Base-by-base conservation (phyloP, 352 stramenopile genomes). In the Pythium sp. region DNA sequence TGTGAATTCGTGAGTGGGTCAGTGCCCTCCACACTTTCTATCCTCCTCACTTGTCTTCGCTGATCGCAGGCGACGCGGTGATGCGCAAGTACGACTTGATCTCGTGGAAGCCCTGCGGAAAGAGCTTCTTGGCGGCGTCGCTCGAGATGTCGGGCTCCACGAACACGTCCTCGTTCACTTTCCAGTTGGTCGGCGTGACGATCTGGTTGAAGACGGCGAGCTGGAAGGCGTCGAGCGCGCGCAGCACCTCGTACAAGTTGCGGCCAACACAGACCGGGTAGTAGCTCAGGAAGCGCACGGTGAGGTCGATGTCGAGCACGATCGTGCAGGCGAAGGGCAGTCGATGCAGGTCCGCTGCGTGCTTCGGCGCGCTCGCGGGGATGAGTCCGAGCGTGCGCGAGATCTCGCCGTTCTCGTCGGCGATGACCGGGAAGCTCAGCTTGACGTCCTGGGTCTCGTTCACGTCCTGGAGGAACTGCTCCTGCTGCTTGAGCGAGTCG, bases 81-180 rank as follows among this genome's bases (percentile, higher is more conserved):
- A 95, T 83, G 59, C 86, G 81, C 34, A 89, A 69, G 67, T 93
- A 95, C 14, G 81, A 73, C 66, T 90, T 93, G 71, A 95, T 91
- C 67, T 93, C 86, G 73, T 94, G 85, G 60, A 90, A 89, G 53
- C 87, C 87, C 59, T 92, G 80, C 26, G 85, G 82, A 49, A 95
- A 95, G 34, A 95, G 71, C 71, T 84, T 81, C 71, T 90, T 92
- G 67, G 86, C 86, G n/a, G 81, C 81, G 47, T 87, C 81, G 14
- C 55, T 74, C 14, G 74, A 73, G 43, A 95, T 62, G 43, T 88
- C 78, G 5, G 87, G 87, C 55, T 92, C 84, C n/a, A 95, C 71
- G 49, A 95, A 94, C 46, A 95, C 87, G 57, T 95, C 87, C 55
- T 95, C 87, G 67, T 86, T 94, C 65, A 92, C 74, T 60, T 92